Base-by-base conservation (phyloP, 768 basidiomycete genomes). In the Tephrocybe sp. region DNA sequence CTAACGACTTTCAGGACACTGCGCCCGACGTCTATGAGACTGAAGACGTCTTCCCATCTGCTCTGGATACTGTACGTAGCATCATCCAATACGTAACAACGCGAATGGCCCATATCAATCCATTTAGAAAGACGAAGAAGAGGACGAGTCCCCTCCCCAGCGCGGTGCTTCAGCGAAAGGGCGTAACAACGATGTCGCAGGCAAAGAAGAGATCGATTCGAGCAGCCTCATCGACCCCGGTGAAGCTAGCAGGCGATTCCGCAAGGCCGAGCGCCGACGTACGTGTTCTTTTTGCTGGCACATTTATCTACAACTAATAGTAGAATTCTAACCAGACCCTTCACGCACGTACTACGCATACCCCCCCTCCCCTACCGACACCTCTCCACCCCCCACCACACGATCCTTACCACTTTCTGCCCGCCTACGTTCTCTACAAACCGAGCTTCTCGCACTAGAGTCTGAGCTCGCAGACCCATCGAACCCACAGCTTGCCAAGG, bases 1-100 rank as follows among this genome's bases (percentile, higher is more conserved):
- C 45, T 41, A 26, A 20, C 43, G 20, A 20, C 24, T 42, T 50
- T 9, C 61, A 96, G 93, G 93, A 94, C 69, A 90, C 89, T 11
- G 92, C 90, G 1, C 92, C 82, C 34, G 93, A 96, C 66, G 82
- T 96, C 38, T 96, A 96, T 63, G 93, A 96, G 65, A 96, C 93
- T 0, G 88, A 90, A 40, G 93, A 96, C 58, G 74, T 81, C 14
- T 78, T 85, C 61, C 84, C 79, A 12, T 66, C 76, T 14, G 65
- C 78, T 24, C 74, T 78, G 43, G 68, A 70, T 18, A 75, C 76
- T 56, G 88, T 86, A 64, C 51, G 80, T 36, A 39, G n/a, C n/a
- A n/a, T n/a, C 43, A 26, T 69, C 28, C 11, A 30, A 30, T 11
- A 30, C 28, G 11, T 11, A 11, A 11, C 5, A 5, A 30, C 28